Percentiles rank a stretch among this genome's conserved stretches.
Conservation (phyloP, 2,329 filamentous ascomycete genomes). For the Trichocomaceae sp. region DNA sequence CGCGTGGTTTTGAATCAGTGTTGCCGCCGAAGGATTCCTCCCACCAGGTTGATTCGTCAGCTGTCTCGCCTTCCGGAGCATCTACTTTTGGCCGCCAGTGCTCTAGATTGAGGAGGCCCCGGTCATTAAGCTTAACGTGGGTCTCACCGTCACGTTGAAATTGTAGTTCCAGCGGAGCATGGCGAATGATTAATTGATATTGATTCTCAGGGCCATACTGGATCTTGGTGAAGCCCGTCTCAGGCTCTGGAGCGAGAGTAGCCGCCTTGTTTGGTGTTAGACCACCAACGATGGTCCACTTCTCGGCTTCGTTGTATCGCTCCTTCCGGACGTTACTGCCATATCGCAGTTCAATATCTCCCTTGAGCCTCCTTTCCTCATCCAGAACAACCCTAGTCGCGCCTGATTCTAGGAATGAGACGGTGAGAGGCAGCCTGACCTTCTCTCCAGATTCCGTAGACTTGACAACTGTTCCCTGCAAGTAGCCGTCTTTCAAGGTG, state of each 20-base stretch:
- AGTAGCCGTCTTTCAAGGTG: conserved; percentile 68
- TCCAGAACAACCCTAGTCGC: conserved; percentile 82
- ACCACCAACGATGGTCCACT: conserved; percentile 81
- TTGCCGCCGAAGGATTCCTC: conserved; percentile 94
- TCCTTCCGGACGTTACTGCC: conserved; percentile 81
- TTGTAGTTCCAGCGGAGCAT: conserved; percentile 75
- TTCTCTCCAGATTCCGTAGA: conserved; percentile 61
- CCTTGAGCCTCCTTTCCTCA: conserved; percentile 82
- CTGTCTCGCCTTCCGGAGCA: conserved; percentile 42
- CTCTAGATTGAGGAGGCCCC: conserved; percentile 86
- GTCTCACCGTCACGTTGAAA: conserved; percentile 77
- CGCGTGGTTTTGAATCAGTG: conserved; percentile 89
- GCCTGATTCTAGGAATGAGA: conserved; percentile 86
- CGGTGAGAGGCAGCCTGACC: conserved; percentile 71
- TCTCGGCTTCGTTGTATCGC: conserved; percentile 84
- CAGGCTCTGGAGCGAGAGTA: conserved; percentile 58
- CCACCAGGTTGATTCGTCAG: conserved; percentile 86
- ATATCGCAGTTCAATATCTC: conserved; percentile 80
- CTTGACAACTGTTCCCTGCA: conserved; percentile 78
- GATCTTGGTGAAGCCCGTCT: conserved; percentile 62
- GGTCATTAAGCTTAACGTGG: conserved; percentile 82
- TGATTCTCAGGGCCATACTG: conserved; percentile 69
- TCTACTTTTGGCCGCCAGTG: conserved; percentile 91
- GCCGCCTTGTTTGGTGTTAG: conserved; percentile 65
- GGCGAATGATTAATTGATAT: conserved; percentile 76